A percentile compares a stretch with the other conserved stretches of the same genome.
Evolutionary conservation across 768 basidiomycete species (phyloP).

Genomic region (Termitomyces sp.): DNA sequence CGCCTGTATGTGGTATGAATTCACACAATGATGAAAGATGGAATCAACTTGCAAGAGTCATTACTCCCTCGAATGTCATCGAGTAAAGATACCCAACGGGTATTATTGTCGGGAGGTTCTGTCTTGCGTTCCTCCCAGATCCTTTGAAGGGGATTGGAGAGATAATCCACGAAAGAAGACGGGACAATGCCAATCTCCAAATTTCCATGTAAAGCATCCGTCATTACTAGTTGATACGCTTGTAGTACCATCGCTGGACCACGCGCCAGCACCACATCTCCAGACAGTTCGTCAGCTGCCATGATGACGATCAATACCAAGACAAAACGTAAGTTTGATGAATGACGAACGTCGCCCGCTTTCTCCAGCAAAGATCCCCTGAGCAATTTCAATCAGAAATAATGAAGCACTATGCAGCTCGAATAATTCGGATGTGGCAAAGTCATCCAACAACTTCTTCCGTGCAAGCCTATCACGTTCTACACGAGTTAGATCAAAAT

Average conservation of each 20-base stretch:
- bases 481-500: background rate
- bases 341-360: background rate
- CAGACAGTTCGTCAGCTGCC: background rate
- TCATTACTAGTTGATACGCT: slow-evolving; percentile 4
- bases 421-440: slow-evolving; percentile 7
- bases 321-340: background rate
- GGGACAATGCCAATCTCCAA: background rate
- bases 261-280: background rate
- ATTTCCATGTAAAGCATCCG: background rate
- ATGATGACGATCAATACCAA: background rate
- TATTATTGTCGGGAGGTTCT: slow-evolving; percentile 10
- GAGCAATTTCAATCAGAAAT: slow-evolving; percentile 11
- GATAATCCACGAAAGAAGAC: slow-evolving; percentile 3
- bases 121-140: slow-evolving; percentile 16
- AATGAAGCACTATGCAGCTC: slow-evolving; percentile 11
- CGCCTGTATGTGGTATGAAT: slow-evolving; percentile 6
- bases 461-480: slow-evolving; percentile 3
- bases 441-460: slow-evolving; percentile 7
- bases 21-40: background rate
- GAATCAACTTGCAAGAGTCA: slow-evolving; percentile 11
- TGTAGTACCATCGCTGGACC: slow-evolving; percentile 10
- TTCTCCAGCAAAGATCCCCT: slow-evolving; percentile 3
- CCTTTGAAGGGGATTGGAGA: slow-evolving; percentile 11
- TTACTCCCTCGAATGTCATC: slow-evolving; percentile 6
- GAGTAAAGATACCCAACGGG: slow-evolving; percentile 17